A percentile compares a stretch with the other conserved stretches of the same genome.
Conservation (phyloP, 345 rosid genomes). For the Euphorbia pulcherrima region DNA sequence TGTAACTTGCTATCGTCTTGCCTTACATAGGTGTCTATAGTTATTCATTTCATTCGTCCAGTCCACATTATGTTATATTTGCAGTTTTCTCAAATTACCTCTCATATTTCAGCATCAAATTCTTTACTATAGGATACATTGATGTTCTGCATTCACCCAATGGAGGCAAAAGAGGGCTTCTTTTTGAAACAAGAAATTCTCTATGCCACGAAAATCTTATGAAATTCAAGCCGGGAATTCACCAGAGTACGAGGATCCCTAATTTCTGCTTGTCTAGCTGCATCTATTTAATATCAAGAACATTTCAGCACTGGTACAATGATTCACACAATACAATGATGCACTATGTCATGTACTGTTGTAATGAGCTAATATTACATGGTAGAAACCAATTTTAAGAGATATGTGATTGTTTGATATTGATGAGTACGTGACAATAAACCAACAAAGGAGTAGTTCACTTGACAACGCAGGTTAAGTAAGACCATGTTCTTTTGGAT, state of each 20-base stretch:
- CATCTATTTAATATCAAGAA: no score
- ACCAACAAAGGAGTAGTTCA: no score
- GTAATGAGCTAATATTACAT: neutral
- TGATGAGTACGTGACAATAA: no score
- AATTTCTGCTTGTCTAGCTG: no score
- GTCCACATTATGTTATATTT: neutral
- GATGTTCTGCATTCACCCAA: neutral
- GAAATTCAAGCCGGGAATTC: no score
- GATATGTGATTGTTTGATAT: no score
- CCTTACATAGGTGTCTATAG: no score
- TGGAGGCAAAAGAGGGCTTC: conserved; percentile 4
- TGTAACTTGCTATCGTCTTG: no score
- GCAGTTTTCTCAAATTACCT: neutral
- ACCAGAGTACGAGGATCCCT: no score
- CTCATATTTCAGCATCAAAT: neutral
- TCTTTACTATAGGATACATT: neutral
- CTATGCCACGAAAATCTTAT: neutral
- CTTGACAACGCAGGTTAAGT: no score
- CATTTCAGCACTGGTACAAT: neutral
- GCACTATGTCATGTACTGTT: neutral
- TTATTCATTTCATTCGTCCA: neutral
- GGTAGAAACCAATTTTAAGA: no score
- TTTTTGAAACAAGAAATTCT: conserved; percentile 16
- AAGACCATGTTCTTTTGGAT: no score
- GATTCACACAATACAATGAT: neutral